Evolutionary conservation across 1,284 basidiomycete genomes (phyloP).

Genomic region (Heterobasidion parviporum): DNA sequence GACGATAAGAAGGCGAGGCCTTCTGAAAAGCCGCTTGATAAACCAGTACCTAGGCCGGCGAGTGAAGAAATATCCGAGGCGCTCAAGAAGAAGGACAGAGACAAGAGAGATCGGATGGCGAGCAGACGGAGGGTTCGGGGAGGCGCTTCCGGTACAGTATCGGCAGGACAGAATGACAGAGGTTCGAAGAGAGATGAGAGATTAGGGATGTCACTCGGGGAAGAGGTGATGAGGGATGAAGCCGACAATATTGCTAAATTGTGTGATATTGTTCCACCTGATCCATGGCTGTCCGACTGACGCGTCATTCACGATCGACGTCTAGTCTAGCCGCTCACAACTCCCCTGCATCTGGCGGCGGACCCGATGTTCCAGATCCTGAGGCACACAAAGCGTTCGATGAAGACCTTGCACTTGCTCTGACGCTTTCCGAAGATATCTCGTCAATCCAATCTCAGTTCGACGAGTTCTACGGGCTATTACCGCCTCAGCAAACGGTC

Average conservation of each 20-base stretch:
- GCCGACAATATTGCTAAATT: slow-evolving; percentile 48
- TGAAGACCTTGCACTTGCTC: slow-evolving; percentile 13
- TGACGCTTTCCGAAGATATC: slow-evolving; percentile 11
- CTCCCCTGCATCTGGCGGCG: background rate
- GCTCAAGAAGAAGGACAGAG: slow-evolving; percentile 65
- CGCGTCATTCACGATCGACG: background rate
- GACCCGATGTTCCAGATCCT: background rate
- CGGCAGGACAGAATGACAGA: slow-evolving; percentile 11
- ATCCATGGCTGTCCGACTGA: background rate
- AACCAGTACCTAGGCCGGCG: slow-evolving; percentile 2
- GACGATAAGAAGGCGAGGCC: slow-evolving; percentile 23
- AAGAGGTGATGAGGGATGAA: slow-evolving; percentile 41
- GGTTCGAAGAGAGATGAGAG: slow-evolving; percentile 15
- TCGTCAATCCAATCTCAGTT: slow-evolving; percentile 39
- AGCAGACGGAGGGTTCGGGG: slow-evolving; percentile 59
- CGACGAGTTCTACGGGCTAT: slow-evolving; percentile 76
- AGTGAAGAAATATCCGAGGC: slow-evolving; percentile 51
- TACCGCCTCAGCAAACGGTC: slow-evolving; percentile 76
- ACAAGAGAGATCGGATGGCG: slow-evolving; percentile 42
- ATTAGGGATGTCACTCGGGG: slow-evolving; percentile 13
- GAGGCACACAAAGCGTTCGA: slow-evolving; percentile 16
- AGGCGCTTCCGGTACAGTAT: slow-evolving; percentile 37
- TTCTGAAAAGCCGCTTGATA: slow-evolving; percentile 13
- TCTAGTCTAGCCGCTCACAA: slow-evolving; percentile 2
- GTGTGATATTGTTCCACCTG: slow-evolving; percentile 22